Evolutionary conservation across 1,284 basidiomycete species (phyloP), one percentile per base, ranked within the genome.

Genomic region (Phlebopus sp.): DNA sequence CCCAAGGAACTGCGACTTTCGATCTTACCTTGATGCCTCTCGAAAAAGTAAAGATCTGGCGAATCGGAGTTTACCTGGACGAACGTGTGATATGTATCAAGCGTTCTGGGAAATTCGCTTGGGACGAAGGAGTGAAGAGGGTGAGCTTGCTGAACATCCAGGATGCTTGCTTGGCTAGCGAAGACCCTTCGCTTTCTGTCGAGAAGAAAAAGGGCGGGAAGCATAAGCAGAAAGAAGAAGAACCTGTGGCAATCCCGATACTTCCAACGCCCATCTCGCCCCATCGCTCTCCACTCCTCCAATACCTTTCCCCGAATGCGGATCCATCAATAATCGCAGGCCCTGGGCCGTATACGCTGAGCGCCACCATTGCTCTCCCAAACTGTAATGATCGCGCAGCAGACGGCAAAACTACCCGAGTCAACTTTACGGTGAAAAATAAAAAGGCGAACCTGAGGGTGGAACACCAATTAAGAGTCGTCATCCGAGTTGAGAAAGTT

Each of bases 391-490:
- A 62, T 46, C 36, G 65, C 18, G 27, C 18, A 14, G 5, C 35
- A 19, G 5, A 38, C 23, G 27, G 30, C 10, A 23, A 15, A 10
- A 18, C 29, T 2, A 39, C 9, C 18, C 40, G 47, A 25, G 59
- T 98, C 50, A 84, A 85, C 59, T 88, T 92, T 55, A 90, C 90
- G 19, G 90, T 90, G 61, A 88, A 84, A 67, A 95, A 96, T 64
- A 78, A 80, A 55, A 77, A 78, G 58, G 85, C 87, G 44, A 88
- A 89, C 58, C 86, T 97, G 51, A 71, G 75, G 5, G 79, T 97
- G 29, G 78, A 79, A 1, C 96, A 99, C 68, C 69, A 75, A 52
- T 71, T 99, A 50, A 93, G 94, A 69, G 75, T 95, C 38, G 77
- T 89, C 10, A 81, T 98, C 53, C 77, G 95, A 7, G 87, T 97